Conservation (phyloP, 1,284 basidiomycete species). For the Rhodotorula sp. region DNA sequence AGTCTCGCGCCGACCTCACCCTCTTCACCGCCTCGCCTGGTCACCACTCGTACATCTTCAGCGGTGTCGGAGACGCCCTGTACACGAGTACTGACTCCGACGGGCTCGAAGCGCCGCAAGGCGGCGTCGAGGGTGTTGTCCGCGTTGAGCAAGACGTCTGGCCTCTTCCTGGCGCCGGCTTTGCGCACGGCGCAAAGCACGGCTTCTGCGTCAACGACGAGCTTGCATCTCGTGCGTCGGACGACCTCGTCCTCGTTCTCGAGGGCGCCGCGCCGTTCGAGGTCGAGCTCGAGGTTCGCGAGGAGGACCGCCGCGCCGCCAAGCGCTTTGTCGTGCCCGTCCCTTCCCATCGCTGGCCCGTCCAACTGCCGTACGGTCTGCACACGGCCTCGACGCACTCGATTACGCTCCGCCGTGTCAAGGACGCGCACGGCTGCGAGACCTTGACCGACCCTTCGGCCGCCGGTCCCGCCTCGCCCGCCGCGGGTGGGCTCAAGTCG, state of each 20-base stretch:
- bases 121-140: slow-evolving; percentile 43
- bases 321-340: slow-evolving; percentile 60
- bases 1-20: slow-evolving; percentile 43
- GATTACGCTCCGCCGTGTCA: slow-evolving; percentile 70
- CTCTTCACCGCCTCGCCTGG: slow-evolving; percentile 77
- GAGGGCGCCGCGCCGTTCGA: slow-evolving; percentile 87
- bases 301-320: slow-evolving; percentile 64
- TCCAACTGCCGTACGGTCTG: slow-evolving; percentile 75
- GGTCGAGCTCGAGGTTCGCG: slow-evolving; percentile 72
- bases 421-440: slow-evolving; percentile 76
- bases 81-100: slow-evolving; percentile 63
- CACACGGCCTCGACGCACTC: slow-evolving; percentile 76
- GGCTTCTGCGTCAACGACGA: slow-evolving; percentile 74
- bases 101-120: slow-evolving; percentile 53
- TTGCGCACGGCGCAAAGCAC: slow-evolving; percentile 66
- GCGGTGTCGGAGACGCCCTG: slow-evolving; percentile 81
- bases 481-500: slow-evolving; percentile 45
- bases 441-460: slow-evolving; percentile 56
- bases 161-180: slow-evolving; percentile 71
- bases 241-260: slow-evolving; percentile 61
- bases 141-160: slow-evolving; percentile 80
- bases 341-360: slow-evolving; percentile 66
- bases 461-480: slow-evolving; percentile 6
- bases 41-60: slow-evolving; percentile 82
- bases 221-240: slow-evolving; percentile 59